Base-by-base conservation (phyloP, 768 basidiomycete genomes). In the Amanita polypyramis region DNA sequence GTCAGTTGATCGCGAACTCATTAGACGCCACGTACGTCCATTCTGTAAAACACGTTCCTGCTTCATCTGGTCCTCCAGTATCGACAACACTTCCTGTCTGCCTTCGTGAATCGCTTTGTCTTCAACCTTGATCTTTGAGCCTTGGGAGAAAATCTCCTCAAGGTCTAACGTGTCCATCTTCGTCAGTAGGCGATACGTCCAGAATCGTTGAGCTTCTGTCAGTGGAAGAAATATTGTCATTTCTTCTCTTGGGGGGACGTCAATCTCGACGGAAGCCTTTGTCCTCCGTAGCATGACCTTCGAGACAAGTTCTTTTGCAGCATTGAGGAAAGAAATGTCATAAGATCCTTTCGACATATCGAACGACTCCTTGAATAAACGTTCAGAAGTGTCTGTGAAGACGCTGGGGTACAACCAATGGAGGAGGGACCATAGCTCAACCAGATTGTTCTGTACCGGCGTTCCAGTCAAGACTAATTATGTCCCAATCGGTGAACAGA, bases 361-460 rank as follows among this genome's bases (percentile, higher is more conserved):
- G 52, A 80, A 82, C 0, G 77, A 69, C 2, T 72, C 64, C 9
- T 67, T 65, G 58, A 82, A 82, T 1, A 68, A 59, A 2, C 62
- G 60, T 47, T 75, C 68, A 0, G 80, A 70, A 2, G 71, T 53
- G 4, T 53, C 39, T 1, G 72, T 77, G 57, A 82, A 82, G 32
- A 80, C 62, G 2, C 52, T 51, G 3, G 80, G 79, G 54, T 74
- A 75, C 14, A 82, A 64, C 73, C 73, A 80, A 52, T 71, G 73
- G 14, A 80, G 60, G 10, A 79, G 60, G 19, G 68, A 57, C 79
- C 76, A 78, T 12, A 81, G 65, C 56, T 82, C 79, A 15, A 69
- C 59, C 9, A 82, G 59, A 52, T 82, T 76, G 53, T 82, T 82
- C 55, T 86, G 84, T 0, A 87, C 70, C 0, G 85, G 85, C 0